Base-by-base conservation (phyloP, 306 rosid genomes). In the Sophora flavescens region DNA sequence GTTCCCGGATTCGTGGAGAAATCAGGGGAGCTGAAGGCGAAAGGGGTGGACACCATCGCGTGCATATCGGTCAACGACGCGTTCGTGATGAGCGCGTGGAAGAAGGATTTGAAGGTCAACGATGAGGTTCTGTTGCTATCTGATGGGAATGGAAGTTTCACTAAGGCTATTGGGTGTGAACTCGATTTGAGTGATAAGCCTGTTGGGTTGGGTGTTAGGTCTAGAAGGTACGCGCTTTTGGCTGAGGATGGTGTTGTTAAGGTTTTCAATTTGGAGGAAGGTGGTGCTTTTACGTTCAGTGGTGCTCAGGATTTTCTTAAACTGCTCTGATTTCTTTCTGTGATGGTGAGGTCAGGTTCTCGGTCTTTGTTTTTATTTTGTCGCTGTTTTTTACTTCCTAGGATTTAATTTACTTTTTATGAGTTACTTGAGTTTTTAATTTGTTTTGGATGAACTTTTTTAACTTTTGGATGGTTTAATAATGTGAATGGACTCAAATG, bases 201-300 rank as follows among this genome's bases (percentile, higher is more conserved):
- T 1, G 92, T 92, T 35, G 99, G 99, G 0, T 70, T 95, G 82
- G 99, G 97, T 2, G 91, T 90, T 22, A 85, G 99, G 85, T 92
- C 99, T 6, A 86, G 99, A 72, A 86, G 97, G 33, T 95, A 95
- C 33, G 89, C 97, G 3, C 84, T 92, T 3, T 70, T 92, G 87
- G 97, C 99, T 0, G 97, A 92, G 39, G 97, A 95, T 78, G 99
- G 99, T 1, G 91, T 91, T 36, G 96, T 95, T 0, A 95, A 92
- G 90, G 67, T 92, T 59, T 86, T 95, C 86, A 92, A 95, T 77
- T 87, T 95, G 97, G 99, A 92, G 81, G 99, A 95, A 86, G 99
- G 99, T 2, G 99, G 99, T 15, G 96, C 99, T 6, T 92, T 95
- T 54, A 95, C 97, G 3, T 87, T 85, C 83, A 90, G 97, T 15